Evolutionary conservation across 371 early-diverging fungal genomes (phyloP).

Genomic region (Apophysomyces trapeziformis): DNA sequence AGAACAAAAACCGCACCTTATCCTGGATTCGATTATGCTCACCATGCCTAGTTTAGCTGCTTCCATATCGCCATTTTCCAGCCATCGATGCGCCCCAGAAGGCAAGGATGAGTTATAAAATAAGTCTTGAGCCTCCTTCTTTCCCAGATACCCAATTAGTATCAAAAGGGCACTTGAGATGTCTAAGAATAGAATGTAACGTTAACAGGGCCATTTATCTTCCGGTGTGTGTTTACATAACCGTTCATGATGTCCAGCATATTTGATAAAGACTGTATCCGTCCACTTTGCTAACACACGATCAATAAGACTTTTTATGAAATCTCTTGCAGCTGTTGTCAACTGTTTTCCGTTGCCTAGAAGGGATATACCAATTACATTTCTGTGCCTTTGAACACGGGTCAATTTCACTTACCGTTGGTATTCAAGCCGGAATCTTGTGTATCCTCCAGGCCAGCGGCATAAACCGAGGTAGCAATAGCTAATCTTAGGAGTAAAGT

Average conservation of each 20-base stretch:
- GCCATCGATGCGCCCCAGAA: conserved; percentile 27
- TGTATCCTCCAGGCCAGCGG: background rate
- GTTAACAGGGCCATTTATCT: background rate
- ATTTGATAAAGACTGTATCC: conserved; percentile 42
- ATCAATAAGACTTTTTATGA: conserved; percentile 1
- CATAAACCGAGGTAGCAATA: conserved; percentile 5
- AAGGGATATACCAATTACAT: background rate
- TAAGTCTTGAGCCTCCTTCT: conserved; percentile 8
- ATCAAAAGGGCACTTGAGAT: conserved; percentile 29
- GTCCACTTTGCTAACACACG: conserved; percentile 35
- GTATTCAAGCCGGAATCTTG: background rate
- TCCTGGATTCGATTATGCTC: background rate
- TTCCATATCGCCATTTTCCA: conserved; percentile 29
- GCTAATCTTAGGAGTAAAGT: background rate
- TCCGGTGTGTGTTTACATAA: conserved; percentile 24
- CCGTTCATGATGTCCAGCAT: conserved; percentile 30
- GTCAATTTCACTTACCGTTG: background rate
- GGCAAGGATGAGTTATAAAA: conserved; percentile 21
- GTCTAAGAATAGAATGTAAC: conserved; percentile 23
- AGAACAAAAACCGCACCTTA: background rate
- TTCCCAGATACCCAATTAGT: conserved; percentile 27
- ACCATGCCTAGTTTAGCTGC: conserved; percentile 43
- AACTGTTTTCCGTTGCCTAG: background rate
- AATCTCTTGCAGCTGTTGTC: background rate
- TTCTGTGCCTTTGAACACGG: background rate